Evolutionary conservation across 148 eudicot species (phyloP), one percentile per base, ranked within the genome.

Genomic region (Tetragonia tetragonoides): DNA sequence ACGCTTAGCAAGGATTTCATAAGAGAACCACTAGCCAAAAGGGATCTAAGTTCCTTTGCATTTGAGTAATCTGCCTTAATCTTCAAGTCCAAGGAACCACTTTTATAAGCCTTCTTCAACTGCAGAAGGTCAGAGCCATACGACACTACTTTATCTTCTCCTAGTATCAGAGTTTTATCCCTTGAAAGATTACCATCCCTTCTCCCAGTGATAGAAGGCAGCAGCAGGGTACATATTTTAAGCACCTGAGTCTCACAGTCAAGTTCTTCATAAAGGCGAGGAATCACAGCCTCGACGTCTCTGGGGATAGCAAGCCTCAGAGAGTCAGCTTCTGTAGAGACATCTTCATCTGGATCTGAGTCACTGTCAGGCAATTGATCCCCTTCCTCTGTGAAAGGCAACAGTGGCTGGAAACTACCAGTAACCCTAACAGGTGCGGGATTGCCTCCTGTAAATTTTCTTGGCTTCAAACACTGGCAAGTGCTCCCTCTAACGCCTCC

Each of bases 401-500:
- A 75, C 70, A 96, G 83, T 20, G 97, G 83, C 82, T 89, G 97
- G 73, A 96, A 92, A 82, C 81, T 88, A 77, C 89, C 86, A 82
- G 86, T 76, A 78, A 81, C 81, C 57, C 85, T 83, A 80, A 77
- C 68, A 24, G 97, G 87, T 59, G 81, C 80, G 66, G 78, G 84
- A 65, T 59, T 81, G 77, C 81, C 82, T 79, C 91, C 91, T 60
- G 88, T 83, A 75, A 87, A 96, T 70, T 96, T 96, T 53, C 99
- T 87, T 66, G 99, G 97, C 87, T 96, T 91, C 89, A 96, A 83
- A 82, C 98, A 96, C 67, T 91, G 98, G 81, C 99, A 96, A 79
- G 93, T 90, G 87, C 95, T 96, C 75, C 99, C 98, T 74, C 98
- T 89, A 75, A 96, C 99, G 73, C 97, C 99, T 37, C 99, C 99